Evolutionary conservation across 2,329 filamentous ascomycete species (phyloP).

Genomic region (Fusarium scirpi): DNA sequence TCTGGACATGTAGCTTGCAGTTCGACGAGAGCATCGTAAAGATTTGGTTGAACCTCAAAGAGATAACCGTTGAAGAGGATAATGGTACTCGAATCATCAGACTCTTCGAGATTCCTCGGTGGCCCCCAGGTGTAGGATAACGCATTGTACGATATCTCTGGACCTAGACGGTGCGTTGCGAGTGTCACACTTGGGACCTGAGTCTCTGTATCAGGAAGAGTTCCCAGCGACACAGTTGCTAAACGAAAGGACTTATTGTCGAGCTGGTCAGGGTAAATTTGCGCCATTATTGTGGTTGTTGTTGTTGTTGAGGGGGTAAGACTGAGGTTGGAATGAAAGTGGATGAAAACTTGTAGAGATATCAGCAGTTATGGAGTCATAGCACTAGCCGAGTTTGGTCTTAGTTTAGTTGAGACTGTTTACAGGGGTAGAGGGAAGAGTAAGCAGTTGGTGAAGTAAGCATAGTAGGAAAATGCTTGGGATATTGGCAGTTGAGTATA

Average conservation of each 20-base stretch:
- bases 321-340: background rate
- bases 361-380: background rate
- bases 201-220: fast-evolving
- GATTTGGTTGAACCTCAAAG: background rate
- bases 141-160: background rate
- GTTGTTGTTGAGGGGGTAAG: background rate
- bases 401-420: background rate
- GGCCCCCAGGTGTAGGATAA: constrained; percentile 19
- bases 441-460: background rate
- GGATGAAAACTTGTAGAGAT: background rate
- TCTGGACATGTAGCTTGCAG: background rate
- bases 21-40: background rate
- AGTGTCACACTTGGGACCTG: background rate
- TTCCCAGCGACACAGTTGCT: background rate
- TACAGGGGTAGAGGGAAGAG: background rate
- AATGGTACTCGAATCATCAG: fast-evolving
- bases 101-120: fast-evolving
- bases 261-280: background rate
- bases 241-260: background rate
- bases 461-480: background rate
- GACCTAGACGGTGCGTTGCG: background rate
- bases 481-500: fast-evolving
- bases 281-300: background rate
- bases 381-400: background rate
- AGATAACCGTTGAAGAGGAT: background rate